Conservation (phyloP, 176 grass and related monocot species). For the Chloris gayana region DNA sequence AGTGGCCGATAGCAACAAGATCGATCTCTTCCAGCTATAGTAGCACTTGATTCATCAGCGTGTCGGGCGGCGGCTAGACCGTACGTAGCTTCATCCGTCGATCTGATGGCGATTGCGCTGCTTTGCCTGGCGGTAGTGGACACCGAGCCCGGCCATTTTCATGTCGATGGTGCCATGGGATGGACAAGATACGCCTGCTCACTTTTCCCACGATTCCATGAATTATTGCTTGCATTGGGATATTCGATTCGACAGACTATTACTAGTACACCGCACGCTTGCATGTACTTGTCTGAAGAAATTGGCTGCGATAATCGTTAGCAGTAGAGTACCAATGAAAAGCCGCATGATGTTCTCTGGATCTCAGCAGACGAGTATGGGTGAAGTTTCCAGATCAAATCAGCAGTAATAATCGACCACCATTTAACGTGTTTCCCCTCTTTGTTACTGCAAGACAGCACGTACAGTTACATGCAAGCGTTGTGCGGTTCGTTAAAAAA, state of each 20-base stretch:
- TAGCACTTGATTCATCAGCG: not conserved
- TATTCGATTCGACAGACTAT: not conserved
- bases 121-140: not conserved
- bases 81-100: constrained; percentile 3
- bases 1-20: constrained; percentile 24
- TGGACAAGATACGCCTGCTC: not conserved
- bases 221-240: not conserved
- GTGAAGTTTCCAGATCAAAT: not conserved
- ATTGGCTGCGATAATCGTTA: constrained; percentile 4
- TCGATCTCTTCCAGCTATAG: not conserved
- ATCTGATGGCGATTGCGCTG: constrained; percentile 19
- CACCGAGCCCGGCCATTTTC: not conserved
- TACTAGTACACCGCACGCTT: not conserved
- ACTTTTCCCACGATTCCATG: not conserved
- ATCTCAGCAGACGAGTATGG: not conserved
- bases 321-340: not conserved
- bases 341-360: not conserved
- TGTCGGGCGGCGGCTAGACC: constrained; percentile 23
- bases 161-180: not conserved
- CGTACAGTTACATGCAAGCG: not conserved
- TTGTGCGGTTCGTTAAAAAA: too few relatives aligned
- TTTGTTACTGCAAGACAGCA: not conserved
- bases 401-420: not conserved
- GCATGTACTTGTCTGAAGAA: not conserved
- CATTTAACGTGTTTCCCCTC: not conserved